Base-by-base conservation (phyloP, 2,329 filamentous ascomycete species). In the Aspergillus pseudonomiae region DNA sequence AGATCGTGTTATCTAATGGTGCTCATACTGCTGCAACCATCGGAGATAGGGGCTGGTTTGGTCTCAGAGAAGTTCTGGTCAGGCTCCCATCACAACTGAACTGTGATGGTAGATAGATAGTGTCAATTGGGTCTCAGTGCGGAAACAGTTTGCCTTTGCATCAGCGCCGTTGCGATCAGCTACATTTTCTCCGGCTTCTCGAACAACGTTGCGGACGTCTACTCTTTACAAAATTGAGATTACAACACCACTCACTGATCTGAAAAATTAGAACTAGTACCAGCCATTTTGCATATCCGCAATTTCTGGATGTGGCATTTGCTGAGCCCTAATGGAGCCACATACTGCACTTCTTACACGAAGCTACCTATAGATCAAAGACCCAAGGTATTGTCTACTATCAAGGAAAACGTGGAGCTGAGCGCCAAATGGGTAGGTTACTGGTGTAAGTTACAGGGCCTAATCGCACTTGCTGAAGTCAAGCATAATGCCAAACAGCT, bases 241-340 rank as follows among this genome's bases (percentile, higher is more conserved):
- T 14, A 57, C 45, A 7, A 52, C 36, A 3, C 61, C 69, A 4
- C 65, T 72, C 16, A 66, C 74, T 24, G 39, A 63, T 4, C 59
- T 67, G 3, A 61, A 67, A 0, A 57, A 64, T 1, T 79, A 4
- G 67, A 79, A 48, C 65, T 24, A 24, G 21, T 79, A 5, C 24
- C 66, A 30, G 71, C 67, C 9, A 53, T 80, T n/a, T 60, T 80
- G 28, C 75, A 79, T 45, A 75, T 81, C 21, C 74, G 78, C 16
- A 78, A 78, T 62, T 81, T 81, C 63, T 81, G 78, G 78, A 75
- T 79, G 41, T 71, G 74, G 4, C 78, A 81, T 65, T 62, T 81
- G 9, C 70, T 77, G 11, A 74, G 71, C 26, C 45, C 61, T 0
- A 59, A 64, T 11, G 75, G 77, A 57, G 63, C 66, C 6, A 73